Conservation (phyloP, 345 rosid species). For the Physaria fendleri region DNA sequence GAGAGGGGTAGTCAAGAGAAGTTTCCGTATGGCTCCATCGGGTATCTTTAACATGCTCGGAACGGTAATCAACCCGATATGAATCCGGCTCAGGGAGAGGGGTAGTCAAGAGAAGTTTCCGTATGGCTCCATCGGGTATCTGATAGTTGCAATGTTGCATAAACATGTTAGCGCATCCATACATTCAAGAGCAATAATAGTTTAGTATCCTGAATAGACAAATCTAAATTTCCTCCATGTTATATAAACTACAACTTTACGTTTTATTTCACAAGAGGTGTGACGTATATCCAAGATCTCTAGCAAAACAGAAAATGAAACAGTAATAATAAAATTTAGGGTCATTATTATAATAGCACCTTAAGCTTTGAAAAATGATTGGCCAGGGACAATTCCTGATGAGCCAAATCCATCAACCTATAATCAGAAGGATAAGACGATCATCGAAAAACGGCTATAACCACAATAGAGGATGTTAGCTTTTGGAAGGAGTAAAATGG, state of each 20-base stretch:
- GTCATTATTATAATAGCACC: constrained; percentile 36
- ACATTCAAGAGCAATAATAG: constrained; percentile 12
- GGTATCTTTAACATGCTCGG: constrained; percentile 77
- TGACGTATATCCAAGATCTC: background rate
- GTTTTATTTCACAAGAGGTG: background rate
- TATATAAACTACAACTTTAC: constrained; percentile 1
- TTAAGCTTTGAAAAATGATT: constrained; percentile 81
- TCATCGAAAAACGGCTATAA: constrained; percentile 2
- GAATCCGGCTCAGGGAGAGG: constrained; percentile 67
- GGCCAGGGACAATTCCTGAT: constrained; percentile 82
- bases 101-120: constrained; percentile 59
- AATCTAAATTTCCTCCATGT: background rate
- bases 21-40: constrained; percentile 51
- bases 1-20: constrained; percentile 56
- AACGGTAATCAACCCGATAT: constrained; percentile 86
- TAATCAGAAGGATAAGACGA: constrained; percentile 14
- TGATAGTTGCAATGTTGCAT: constrained; percentile 29
- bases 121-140: constrained; percentile 59
- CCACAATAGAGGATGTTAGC: background rate
- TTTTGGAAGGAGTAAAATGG: constrained; percentile 1
- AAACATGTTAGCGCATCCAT: constrained; percentile 10
- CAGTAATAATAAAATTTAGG: background rate
- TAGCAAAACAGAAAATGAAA: background rate
- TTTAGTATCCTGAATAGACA: constrained; percentile 4
- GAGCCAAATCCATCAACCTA: constrained; percentile 89